Conservation (phyloP, 2,329 filamentous ascomycete genomes). For the Cladosporium sp. region DNA sequence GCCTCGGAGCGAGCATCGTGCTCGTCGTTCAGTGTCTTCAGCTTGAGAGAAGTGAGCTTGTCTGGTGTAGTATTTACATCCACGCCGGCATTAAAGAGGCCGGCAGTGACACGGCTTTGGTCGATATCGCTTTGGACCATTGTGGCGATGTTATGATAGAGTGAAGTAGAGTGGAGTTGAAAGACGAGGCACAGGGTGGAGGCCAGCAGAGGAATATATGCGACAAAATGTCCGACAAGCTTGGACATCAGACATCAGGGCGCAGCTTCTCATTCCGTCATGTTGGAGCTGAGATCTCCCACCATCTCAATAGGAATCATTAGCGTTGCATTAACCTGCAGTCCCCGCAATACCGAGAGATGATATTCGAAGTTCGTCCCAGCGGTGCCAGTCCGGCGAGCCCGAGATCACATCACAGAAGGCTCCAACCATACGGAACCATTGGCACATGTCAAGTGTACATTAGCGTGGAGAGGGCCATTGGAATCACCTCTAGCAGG, state of each 20-base stretch:
- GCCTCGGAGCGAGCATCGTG: conserved; percentile 28
- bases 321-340: conserved; percentile 10
- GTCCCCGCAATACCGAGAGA: conserved; percentile 8
- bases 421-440: not conserved
- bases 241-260: not conserved
- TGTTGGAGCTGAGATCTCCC: conserved; percentile 10
- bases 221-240: not conserved
- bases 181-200: not conserved
- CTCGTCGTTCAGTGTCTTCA: conserved; percentile 21
- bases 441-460: not conserved
- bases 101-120: conserved; percentile 10
- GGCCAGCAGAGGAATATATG: not conserved
- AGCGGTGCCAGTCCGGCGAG: not conserved
- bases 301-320: not conserved
- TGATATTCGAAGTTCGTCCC: not conserved
- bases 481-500: not conserved
- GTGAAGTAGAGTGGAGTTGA: not conserved
- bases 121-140: conserved; percentile 17
- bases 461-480: not conserved
- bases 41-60: conserved; percentile 28
- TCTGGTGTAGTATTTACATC: conserved; percentile 25
- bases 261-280: not conserved
- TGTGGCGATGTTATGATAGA: not conserved
- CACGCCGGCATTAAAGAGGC: conserved; percentile 6
- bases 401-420: not conserved